Percentiles rank a stretch among this genome's conserved stretches.
phyloP scores from a whole-genome alignment of 768 basidiomycete genomes.

The Mycena venus region DNA sequence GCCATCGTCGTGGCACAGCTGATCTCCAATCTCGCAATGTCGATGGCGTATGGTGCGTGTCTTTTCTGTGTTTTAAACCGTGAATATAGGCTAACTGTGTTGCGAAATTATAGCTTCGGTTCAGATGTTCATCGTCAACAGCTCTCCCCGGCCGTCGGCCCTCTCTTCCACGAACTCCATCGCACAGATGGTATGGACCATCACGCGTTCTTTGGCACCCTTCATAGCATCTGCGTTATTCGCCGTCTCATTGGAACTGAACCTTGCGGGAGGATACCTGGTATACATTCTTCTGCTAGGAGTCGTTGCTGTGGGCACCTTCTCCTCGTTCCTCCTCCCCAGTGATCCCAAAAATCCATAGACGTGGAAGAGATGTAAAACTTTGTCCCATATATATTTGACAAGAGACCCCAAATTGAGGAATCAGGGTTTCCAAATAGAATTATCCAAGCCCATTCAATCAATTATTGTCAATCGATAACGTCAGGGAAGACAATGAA shows the following conservation, averaged over 20 bases:
- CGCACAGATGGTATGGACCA: conserved; percentile 65
- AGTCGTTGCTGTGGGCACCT: conserved; percentile 43
- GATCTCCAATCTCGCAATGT: conserved; percentile 22
- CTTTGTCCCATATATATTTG: not conserved
- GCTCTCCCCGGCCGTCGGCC: conserved; percentile 52
- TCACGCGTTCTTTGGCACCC: conserved; percentile 66
- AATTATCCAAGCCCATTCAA: no score
- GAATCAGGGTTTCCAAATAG: no score
- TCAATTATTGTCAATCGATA: no score
- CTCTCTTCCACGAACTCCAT: conserved; percentile 69
- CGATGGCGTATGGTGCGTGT: conserved; percentile 23
- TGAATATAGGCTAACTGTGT: not conserved
- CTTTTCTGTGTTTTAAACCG: not conserved
- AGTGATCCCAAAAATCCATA: not conserved
- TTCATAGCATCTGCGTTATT: conserved; percentile 69
- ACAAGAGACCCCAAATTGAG: no score
- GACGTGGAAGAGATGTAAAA: not conserved
- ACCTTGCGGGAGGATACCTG: conserved; percentile 61
- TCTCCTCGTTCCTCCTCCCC: conserved; percentile 31
- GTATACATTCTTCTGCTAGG: conserved; percentile 53
- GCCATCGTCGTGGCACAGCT: conserved; percentile 29
- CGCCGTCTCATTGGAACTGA: conserved; percentile 61
- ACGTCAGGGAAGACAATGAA: no score
- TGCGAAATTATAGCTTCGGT: conserved; percentile 48
- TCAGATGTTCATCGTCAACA: conserved; percentile 61